Conservation (phyloP, 129 eudicot species). For the Smallanthus sonchifolius region DNA sequence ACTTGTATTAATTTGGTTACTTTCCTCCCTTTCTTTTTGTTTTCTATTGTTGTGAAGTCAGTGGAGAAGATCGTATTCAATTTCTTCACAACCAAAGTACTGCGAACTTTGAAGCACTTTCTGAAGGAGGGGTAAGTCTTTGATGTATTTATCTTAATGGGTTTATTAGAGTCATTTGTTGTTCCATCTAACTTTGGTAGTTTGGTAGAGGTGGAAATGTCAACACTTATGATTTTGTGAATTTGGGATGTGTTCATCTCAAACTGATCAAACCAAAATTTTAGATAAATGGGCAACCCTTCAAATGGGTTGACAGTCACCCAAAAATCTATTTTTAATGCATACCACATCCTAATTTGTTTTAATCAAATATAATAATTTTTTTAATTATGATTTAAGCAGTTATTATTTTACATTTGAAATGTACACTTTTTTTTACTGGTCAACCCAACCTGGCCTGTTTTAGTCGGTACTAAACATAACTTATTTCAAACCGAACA, state of each 20-base stretch:
- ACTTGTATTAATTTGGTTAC: background rate
- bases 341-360: background rate
- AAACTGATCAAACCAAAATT: too few relatives aligned
- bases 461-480: background rate
- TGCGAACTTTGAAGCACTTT: constrained; percentile 80
- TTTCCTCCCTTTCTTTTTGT: background rate
- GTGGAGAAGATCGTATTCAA: constrained; percentile 79
- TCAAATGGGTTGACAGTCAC: too few relatives aligned
- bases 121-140: constrained; percentile 66
- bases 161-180: background rate
- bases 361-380: background rate
- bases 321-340: background rate
- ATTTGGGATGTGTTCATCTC: background rate
- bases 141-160: background rate
- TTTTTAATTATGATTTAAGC: background rate
- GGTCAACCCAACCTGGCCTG: background rate
- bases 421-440: background rate
- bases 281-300: too few relatives aligned
- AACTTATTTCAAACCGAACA: background rate
- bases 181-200: background rate
- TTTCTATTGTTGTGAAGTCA: constrained; percentile 45
- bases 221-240: background rate
- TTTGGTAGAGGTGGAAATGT: background rate
- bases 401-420: background rate
- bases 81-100: constrained; percentile 96